Evolutionary conservation across 176 grass and related monocot genomes (phyloP), one percentile per base, ranked within the genome.

Genomic region (Bonia amplexicaulis): DNA sequence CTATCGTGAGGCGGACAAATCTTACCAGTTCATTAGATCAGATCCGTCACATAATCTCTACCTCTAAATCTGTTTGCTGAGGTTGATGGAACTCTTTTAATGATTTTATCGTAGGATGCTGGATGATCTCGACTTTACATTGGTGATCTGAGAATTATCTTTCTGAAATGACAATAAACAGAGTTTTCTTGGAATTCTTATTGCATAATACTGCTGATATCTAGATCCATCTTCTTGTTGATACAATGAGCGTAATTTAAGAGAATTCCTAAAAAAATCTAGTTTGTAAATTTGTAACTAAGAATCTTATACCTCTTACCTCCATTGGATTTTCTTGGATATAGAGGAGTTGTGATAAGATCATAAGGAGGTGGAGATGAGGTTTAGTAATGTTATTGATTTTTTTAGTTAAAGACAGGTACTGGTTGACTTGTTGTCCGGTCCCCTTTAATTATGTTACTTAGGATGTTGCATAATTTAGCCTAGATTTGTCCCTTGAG

Each of bases 1-100:
- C 88, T 96, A 17, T 96, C 88, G 90, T 99, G 91, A 99, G 91
- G 20, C 47, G 22, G 29, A 42, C 39, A n/a, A 70, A 33, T 66
- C 61, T 83, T 73, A 12, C 47, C 1, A 52, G 45, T 75, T 82
- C 27, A 12, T 73, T 77, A 19, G 35, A 41, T 69, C 85, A 90
- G 51, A 87, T 80, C 80, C 62, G 42, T 22, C 55, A 54, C 75
- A 49, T 69, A 69, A 79, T 83, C 60, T 52, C 51, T 71, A 61
- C 14, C 27, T 71, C 44, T 69, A 86, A 83, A 82, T 46, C 71
- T 82, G 40, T 39, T 59, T 75, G 27, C 33, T 69, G 40, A 60
- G 60, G 75, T 22, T 44, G 29, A 84, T 70, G 74, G 52, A 79
- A 79, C 58, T 39, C 33, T 90, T 86, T 73, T 25, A 52, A 62